These are phyloP conservation scores for Colletotrichum horii DNA, from an alignment of 2,329 filamentous ascomycete species.

Conservation along the genomic window DNA sequence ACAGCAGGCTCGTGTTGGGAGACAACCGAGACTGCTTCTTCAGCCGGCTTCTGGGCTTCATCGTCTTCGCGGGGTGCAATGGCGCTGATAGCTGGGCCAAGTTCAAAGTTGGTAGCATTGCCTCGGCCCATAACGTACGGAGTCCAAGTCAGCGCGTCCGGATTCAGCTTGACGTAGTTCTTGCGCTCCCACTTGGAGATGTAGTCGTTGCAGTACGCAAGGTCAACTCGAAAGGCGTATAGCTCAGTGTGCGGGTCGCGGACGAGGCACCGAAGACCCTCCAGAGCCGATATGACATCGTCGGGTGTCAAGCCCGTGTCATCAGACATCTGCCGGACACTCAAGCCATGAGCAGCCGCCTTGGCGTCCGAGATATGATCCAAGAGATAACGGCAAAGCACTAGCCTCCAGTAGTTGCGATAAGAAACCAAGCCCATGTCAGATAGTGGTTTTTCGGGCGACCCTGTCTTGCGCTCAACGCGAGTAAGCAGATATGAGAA, in stretches of 20 bases:
- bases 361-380: constrained; percentile 50
- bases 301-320: constrained; percentile 95
- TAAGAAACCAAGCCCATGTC: constrained; percentile 99
- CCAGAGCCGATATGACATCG: constrained; percentile 92
- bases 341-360: constrained; percentile 48
- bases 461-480: constrained; percentile 91
- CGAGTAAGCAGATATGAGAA: constrained; percentile 97
- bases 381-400: constrained; percentile 84
- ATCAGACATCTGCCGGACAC: constrained; percentile 75
- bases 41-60: constrained; percentile 46
- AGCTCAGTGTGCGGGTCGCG: constrained; percentile 86
- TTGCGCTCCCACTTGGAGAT: constrained; percentile 90
- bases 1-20: neutral
- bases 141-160: constrained; percentile 86
- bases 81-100: constrained; percentile 80
- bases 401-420: constrained; percentile 93
- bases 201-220: constrained; percentile 84
- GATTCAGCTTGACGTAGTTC: constrained; percentile 83
- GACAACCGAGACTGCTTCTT: constrained; percentile 19
- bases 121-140: constrained; percentile 95
- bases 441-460: constrained; percentile 94
- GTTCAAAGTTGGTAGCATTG: constrained; percentile 82
- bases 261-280: constrained; percentile 87
- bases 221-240: constrained; percentile 89
- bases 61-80: constrained; percentile 87